phyloP scores from a whole-genome alignment of 1,139 yeast species.

The Yarrowia galli region DNA sequence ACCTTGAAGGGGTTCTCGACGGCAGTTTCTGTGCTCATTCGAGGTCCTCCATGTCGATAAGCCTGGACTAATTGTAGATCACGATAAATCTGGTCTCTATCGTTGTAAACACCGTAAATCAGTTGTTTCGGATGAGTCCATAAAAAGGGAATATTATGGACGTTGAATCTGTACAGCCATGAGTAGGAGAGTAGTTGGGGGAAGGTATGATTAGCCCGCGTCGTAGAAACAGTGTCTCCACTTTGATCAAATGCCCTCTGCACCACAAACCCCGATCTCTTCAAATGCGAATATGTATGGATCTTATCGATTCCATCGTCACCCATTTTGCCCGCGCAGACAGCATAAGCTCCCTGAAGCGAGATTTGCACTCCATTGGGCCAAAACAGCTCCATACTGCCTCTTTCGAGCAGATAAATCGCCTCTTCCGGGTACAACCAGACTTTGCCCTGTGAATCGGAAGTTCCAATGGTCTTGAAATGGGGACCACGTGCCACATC shows the following conservation, averaged over 20 bases:
- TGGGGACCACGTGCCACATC: conserved; percentile 73
- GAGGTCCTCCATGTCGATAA: conserved; percentile 41
- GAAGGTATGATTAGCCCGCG: no score
- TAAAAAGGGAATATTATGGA: conserved; percentile 28
- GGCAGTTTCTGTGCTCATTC: neutral
- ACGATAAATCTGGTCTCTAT: conserved; percentile 42
- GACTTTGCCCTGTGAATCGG: conserved; percentile 58
- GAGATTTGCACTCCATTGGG: conserved; percentile 58
- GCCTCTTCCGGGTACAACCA: conserved; percentile 72
- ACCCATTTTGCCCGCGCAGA: conserved; percentile 55
- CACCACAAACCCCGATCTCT: conserved; percentile 80
- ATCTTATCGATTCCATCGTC: conserved; percentile 60
- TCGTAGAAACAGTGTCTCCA: no score
- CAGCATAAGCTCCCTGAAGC: conserved; percentile 70
- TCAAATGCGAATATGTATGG: conserved; percentile 76
- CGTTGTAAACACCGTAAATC: conserved; percentile 40
- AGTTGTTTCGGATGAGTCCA: conserved; percentile 10
- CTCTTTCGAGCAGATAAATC: conserved; percentile 81
- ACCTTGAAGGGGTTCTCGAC: conserved; percentile 44
- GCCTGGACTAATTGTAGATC: conserved; percentile 44
- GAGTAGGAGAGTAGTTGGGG: no score
- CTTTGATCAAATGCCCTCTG: conserved; percentile 49
- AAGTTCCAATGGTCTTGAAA: conserved; percentile 73
- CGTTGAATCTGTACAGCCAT: conserved; percentile 19
- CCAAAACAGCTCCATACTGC: conserved; percentile 68